phyloP scores from a whole-genome alignment of 176 grass and related monocot species.

The Hyparrhenia diplandra region DNA sequence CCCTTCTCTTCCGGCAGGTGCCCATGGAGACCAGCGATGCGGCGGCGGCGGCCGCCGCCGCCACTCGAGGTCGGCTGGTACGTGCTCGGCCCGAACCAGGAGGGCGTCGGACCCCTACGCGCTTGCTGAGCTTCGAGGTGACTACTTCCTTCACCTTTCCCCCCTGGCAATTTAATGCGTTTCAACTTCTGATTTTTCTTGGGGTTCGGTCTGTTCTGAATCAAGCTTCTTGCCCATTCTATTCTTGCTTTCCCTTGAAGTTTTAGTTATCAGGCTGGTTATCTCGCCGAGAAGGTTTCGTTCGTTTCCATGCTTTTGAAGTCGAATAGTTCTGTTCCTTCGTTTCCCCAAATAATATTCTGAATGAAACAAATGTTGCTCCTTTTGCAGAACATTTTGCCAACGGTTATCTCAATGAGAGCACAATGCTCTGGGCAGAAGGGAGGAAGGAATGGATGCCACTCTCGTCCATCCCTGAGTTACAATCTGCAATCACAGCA shows the following conservation, averaged over 20 bases:
- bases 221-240: no score
- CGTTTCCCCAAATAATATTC: background rate
- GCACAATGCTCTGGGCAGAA: conserved; percentile 79
- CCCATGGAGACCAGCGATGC: conserved; percentile 45
- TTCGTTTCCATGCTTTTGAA: background rate
- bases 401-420: conserved; percentile 69
- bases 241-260: background rate
- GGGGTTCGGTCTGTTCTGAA: conserved; percentile 6
- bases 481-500: conserved; percentile 21
- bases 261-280: background rate
- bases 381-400: conserved; percentile 57
- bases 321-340: conserved; percentile 3
- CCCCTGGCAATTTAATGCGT: background rate
- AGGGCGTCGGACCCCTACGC: conserved; percentile 75
- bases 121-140: conserved; percentile 68
- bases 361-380: background rate
- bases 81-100: conserved; percentile 73
- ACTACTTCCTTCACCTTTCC: background rate
- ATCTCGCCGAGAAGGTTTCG: background rate
- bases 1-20: conserved; percentile 15
- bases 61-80: conserved; percentile 63
- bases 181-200: no score
- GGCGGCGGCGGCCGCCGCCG: background rate
- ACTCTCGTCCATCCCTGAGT: conserved; percentile 59
- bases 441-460: conserved; percentile 71